Evolutionary conservation across 1,284 basidiomycete species (phyloP).

Genomic region (Leccinum cinnamomeum): DNA sequence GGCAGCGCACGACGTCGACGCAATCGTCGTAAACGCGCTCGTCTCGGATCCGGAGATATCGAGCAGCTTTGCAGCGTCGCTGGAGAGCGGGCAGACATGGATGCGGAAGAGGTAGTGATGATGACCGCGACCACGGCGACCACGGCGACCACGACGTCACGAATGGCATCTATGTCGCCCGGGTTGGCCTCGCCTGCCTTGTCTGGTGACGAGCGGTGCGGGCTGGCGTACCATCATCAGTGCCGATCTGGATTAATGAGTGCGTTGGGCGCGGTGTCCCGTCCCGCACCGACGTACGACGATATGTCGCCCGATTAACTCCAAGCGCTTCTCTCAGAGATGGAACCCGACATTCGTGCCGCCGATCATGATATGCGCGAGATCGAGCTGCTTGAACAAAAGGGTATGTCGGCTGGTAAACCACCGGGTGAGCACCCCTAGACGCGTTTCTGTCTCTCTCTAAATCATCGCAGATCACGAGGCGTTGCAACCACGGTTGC

Average conservation of each 20-base stretch:
- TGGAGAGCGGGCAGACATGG: constrained; percentile 57
- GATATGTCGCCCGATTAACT: constrained; percentile 65
- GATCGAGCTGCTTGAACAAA: constrained; percentile 65
- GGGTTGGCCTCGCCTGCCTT: constrained; percentile 58
- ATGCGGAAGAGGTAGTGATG: too few species aligned
- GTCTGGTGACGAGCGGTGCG: constrained; percentile 51
- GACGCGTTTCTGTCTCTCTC: not conserved
- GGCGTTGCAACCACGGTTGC: constrained; percentile 57
- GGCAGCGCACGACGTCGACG: constrained; percentile 67
- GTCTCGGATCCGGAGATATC: constrained; percentile 78
- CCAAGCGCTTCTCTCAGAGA: constrained; percentile 67
- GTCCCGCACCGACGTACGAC: constrained; percentile 53
- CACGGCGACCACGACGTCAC: not conserved
- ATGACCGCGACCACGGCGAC: not conserved
- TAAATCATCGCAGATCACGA: constrained; percentile 53
- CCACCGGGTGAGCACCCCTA: constrained; percentile 48
- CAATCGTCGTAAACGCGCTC: constrained; percentile 72
- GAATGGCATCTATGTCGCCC: constrained; percentile 43
- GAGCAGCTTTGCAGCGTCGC: constrained; percentile 75
- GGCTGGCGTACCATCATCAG: constrained; percentile 26
- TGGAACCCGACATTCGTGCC: constrained; percentile 77
- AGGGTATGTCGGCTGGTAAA: constrained; percentile 69
- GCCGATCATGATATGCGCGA: constrained; percentile 79
- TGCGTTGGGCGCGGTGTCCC: constrained; percentile 57
- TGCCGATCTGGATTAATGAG: constrained; percentile 33